Evolutionary conservation across 176 grass and related monocot species (phyloP), one percentile per base, ranked within the genome.

Genomic region (Musa beccarii): DNA sequence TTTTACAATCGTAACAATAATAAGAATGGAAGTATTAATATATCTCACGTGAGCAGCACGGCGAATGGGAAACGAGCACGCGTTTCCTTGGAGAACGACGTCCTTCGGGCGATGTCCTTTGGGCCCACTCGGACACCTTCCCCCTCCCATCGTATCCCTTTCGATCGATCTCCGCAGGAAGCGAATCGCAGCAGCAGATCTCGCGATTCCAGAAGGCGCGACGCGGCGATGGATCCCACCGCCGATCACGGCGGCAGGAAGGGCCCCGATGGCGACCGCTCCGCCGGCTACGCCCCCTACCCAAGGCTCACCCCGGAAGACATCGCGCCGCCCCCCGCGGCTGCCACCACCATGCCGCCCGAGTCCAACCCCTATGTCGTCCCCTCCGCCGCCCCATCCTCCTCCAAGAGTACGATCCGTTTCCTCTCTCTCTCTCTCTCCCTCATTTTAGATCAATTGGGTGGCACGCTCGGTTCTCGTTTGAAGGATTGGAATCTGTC

Each of bases 321-420:
- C 59, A 67, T 81, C 57, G 63, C 84, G 55, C 90, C 84, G 66
- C 90, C 88, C 5, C 87, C 87, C 11, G 22, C 69, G 10, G 80
- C 88, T 25, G 75, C 80, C 64, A 71, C 82, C 54, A 14, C 84
- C 77, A 81, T 87, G 83, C 71, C 91, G 13, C 52, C 49, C 63
- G 87, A 86, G 13, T 75, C 70, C 63, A 99, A 99, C 66, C 96
- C 96, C 69, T 99, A 99, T 51, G 69, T 92, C 76, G 78, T 89
- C 52, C 75, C 88, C 8, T 76, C 84, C 12, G 71, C 88, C 2
- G 75, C 74, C 0, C 69, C 87, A 20, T 59, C 73, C 13, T 29
- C 82, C 16, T 75, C 76, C 52, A 98, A 93, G 82, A 91, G 94
- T 93, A 74, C 52, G 81, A 66, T n/a, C 17, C 8, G 1, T 3